Conservation (phyloP, 2,329 filamentous ascomycete genomes). For the Alternaria postmessia region DNA sequence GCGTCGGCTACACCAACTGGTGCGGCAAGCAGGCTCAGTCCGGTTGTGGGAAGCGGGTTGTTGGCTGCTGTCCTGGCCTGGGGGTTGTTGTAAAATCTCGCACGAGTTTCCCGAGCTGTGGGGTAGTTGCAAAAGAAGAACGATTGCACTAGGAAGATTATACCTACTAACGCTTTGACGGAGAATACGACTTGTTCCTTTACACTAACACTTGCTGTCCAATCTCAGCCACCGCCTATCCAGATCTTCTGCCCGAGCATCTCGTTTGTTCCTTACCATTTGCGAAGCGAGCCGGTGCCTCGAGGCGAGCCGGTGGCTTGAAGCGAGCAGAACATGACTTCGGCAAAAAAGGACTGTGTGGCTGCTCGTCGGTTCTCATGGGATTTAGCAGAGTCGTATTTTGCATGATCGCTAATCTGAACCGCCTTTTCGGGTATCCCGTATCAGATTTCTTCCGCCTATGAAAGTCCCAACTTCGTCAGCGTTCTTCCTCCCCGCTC, state of each 20-base stretch:
- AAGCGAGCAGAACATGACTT: neutral
- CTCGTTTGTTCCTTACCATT: neutral
- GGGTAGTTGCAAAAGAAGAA: no score
- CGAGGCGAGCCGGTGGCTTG: neutral
- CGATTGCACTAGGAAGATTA: neutral
- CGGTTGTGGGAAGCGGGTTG: constrained; percentile 26
- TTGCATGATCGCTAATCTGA: neutral
- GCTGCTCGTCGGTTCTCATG: neutral
- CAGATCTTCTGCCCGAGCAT: neutral
- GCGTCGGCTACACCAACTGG: constrained; percentile 10
- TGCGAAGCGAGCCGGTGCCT: neutral
- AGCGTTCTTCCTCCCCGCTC: neutral
- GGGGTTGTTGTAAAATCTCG: constrained; percentile 14
- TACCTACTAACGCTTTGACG: neutral
- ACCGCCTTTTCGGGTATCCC: neutral
- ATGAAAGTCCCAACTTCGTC: neutral
- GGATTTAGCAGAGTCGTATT: neutral
- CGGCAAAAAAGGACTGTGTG: no score
- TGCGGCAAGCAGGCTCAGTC: constrained; percentile 25
- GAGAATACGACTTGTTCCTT: neutral
- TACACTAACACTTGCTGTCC: neutral
- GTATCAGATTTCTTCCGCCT: neutral
- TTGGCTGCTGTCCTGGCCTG: constrained; percentile 32
- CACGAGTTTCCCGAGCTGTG: neutral
- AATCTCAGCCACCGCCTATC: neutral